Base-by-base conservation (phyloP, 2,329 filamentous ascomycete genomes). In the Neopestalotiopsis sp. region DNA sequence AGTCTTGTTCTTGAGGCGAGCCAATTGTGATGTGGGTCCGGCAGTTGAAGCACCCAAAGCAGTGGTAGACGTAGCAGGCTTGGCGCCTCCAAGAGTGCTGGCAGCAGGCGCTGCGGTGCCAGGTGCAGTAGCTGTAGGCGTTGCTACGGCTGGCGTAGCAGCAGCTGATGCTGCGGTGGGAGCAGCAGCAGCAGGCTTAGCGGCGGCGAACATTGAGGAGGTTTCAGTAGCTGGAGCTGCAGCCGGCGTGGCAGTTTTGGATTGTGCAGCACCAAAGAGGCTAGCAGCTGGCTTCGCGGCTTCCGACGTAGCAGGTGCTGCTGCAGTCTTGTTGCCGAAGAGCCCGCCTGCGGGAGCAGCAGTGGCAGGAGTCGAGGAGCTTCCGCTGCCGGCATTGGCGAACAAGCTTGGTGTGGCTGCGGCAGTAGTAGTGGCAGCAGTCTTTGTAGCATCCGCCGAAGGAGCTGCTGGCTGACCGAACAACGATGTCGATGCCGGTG, bases 1-100 rank as follows among this genome's bases (percentile, higher is more conserved):
- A 0, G 95, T 97, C 84, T 97, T 98, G 81, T 98, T 97, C 85
- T 97, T 97, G 49, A 99, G 86, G 34, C 96, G 92, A 4, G 95
- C 96, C 76, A 97, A 90, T 68, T 94, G 91, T 17, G 96, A 95
- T 2, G 91, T 85, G 1, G 95, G 94, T 0, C 95, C 95, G 42
- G 89, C 86, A 3, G 93, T 97, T 1, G 94, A 97, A 34, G 91
- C 89, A 20, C 89, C 90, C 63, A 95, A 82, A 17, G 75, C 38
- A 1, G 72, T 64, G 24, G 76, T 10, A 24, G 38, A n/a, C 20
- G 14, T 73, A 20, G 79, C 68, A 42, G 81, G 72, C 67, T 83
- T 79, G 5, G 77, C 72, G 12, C 70, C 74, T 6, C 80, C 74
- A 24, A 78, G 66, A 6, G 80, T 74, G 28, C 76, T 71, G 10